These are phyloP conservation scores for Phytophthora boehmeriae DNA, from an alignment of 352 stramenopile genomes.

Conservation along the genomic window DNA sequence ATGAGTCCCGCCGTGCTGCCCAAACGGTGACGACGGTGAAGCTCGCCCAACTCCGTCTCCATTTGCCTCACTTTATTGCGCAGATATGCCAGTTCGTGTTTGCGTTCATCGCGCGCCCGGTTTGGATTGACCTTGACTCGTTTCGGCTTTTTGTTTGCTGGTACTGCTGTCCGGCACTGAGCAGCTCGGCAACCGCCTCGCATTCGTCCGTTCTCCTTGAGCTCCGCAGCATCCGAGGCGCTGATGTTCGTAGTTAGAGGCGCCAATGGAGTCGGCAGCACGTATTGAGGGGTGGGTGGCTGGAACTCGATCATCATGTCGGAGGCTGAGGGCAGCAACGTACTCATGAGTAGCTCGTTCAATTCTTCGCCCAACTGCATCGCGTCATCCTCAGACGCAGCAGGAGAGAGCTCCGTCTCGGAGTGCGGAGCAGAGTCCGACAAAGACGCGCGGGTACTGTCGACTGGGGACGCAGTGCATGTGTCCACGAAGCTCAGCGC, in stretches of 20 bases:
- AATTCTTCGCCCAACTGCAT: constrained; percentile 18
- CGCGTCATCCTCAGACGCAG: constrained; percentile 8
- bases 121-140: constrained; percentile 43
- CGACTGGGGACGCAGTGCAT: constrained; percentile 12
- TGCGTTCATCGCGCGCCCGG: constrained; percentile 46
- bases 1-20: constrained; percentile 1
- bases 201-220: constrained; percentile 28
- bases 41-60: constrained; percentile 34
- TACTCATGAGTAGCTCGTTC: constrained; percentile 21
- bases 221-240: constrained; percentile 9
- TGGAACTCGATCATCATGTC: constrained; percentile 2
- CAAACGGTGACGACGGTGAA: constrained; percentile 18
- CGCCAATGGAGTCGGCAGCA: constrained; percentile 24
- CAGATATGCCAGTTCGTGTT: constrained; percentile 61
- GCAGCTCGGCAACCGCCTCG: constrained; percentile 10
- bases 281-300: neutral
- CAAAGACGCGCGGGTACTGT: neutral
- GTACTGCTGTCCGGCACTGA: constrained; percentile 2
- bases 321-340: constrained; percentile 8
- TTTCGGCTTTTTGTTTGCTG: constrained; percentile 7
- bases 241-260: constrained; percentile 12
- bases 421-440: constrained; percentile 3
- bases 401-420: neutral
- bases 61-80: constrained; percentile 53
- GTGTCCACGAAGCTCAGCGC: constrained; percentile 34